Evolutionary conservation across 2,329 filamentous ascomycete genomes (phyloP).

Genomic region (Ilyonectria destructans): DNA sequence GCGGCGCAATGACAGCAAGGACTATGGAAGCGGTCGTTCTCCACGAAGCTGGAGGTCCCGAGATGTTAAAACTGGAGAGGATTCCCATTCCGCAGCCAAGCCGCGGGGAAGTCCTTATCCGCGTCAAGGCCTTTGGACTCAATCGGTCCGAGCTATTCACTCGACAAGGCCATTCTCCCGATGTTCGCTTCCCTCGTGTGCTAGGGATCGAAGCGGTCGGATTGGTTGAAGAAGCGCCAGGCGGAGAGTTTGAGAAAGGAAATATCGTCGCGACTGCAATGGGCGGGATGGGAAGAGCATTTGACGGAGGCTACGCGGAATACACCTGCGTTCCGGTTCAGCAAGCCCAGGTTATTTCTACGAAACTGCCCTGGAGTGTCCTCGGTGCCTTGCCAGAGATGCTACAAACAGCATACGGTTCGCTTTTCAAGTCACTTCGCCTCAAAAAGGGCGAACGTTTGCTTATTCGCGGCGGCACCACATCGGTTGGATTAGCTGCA

Average conservation of each 20-base stretch:
- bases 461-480: not conserved
- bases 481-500: not conserved
- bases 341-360: not conserved
- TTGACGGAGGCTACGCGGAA: constrained; percentile 3
- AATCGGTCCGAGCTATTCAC: constrained; percentile 24
- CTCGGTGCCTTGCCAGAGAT: constrained; percentile 5
- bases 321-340: not conserved
- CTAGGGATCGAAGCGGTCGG: constrained; percentile 1
- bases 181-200: not conserved
- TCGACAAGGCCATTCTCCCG: constrained; percentile 15
- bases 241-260: constrained; percentile 1
- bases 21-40: not conserved
- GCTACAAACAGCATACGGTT: constrained; percentile 1
- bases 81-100: not conserved
- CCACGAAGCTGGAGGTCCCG: not conserved
- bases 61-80: not conserved
- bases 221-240: not conserved
- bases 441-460: not conserved
- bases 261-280: not conserved
- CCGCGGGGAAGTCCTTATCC: constrained; percentile 11
- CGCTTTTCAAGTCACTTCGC: not conserved
- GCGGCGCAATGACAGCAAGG: too few species aligned
- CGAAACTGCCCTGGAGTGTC: not conserved
- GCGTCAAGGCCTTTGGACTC: constrained; percentile 13
- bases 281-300: not conserved